A percentile compares a stretch with the other conserved stretches of the same genome.
Conservation (phyloP, 306 rosid genomes). For the Vicia villosa region DNA sequence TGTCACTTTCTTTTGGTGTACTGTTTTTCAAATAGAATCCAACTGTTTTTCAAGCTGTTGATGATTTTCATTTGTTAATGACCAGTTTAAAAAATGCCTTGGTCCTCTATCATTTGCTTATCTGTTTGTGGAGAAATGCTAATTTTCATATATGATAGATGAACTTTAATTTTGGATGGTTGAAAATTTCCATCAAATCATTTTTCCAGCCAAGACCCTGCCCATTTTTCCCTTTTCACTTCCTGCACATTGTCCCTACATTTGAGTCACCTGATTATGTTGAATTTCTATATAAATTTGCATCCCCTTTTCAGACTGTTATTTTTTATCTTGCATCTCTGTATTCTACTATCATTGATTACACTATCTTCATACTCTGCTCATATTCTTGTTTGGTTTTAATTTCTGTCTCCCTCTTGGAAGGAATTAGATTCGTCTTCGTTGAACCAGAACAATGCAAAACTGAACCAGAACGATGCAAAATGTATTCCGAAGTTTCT, state of each 20-base stretch:
- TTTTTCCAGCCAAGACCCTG: constrained; percentile 19
- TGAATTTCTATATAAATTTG: constrained; percentile 10
- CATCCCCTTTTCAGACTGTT: constrained; percentile 6
- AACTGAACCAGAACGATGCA: constrained; percentile 37
- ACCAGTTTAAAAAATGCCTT: constrained; percentile 4
- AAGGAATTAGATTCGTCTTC: constrained; percentile 56
- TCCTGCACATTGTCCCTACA: constrained; percentile 4
- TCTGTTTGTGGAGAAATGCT: constrained; percentile 14
- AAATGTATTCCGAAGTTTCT: constrained; percentile 43
- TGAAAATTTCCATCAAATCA: constrained; percentile 5
- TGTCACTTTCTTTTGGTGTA: constrained; percentile 2
- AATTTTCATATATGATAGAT: constrained; percentile 3
- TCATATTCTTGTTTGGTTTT: constrained; percentile 32
- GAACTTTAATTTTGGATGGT: constrained; percentile 10
- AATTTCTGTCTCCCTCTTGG: constrained; percentile 37
- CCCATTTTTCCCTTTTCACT: constrained; percentile 14
- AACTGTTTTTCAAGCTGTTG: not conserved
- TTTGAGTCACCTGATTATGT: constrained; percentile 19
- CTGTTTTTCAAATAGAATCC: constrained; percentile 5
- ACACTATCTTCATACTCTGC: constrained; percentile 34
- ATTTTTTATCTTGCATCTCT: constrained; percentile 15
- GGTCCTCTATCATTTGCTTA: constrained; percentile 16
- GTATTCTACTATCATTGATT: constrained; percentile 28
- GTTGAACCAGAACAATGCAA: constrained; percentile 38
- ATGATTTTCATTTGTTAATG: not conserved